Evolutionary conservation across 805 yeast genomes (phyloP).

Genomic region (Peterozyma xylosa): DNA sequence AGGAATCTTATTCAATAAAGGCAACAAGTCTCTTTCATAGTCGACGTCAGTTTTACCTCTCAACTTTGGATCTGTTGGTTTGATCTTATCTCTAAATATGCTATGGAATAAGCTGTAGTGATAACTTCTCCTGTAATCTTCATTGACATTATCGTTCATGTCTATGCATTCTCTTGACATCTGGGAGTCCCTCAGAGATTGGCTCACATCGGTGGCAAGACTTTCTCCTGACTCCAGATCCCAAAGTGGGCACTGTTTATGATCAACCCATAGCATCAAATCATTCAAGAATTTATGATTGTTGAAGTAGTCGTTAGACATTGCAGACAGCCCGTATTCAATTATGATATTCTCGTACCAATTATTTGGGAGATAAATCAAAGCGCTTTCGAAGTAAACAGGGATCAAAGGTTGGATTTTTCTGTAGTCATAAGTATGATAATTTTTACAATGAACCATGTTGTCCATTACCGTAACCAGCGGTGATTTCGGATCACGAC

Average conservation of each 20-base stretch:
- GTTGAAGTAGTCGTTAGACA: neutral
- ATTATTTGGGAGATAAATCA: conserved; percentile 5
- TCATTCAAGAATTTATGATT: conserved; percentile 7
- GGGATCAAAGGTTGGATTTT: conserved; percentile 37
- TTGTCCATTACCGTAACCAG: neutral
- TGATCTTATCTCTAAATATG: neutral
- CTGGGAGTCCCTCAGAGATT: neutral
- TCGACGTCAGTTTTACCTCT: conserved; percentile 5
- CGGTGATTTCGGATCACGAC: neutral
- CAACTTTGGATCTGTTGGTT: conserved; percentile 13
- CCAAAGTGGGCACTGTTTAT: conserved; percentile 5
- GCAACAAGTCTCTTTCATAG: conserved; percentile 1
- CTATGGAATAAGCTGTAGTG: neutral
- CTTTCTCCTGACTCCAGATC: conserved; percentile 2
- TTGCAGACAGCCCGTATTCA: conserved; percentile 4
- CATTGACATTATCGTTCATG: neutral
- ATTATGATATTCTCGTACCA: conserved; percentile 4
- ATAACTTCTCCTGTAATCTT: neutral
- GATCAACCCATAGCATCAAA: conserved; percentile 1
- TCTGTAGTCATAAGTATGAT: conserved; percentile 14
- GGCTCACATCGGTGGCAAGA: neutral
- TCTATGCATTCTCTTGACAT: conserved; percentile 2
- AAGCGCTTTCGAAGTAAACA: conserved; percentile 31
- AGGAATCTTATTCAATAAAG: conserved; percentile 7
- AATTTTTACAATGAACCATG: conserved; percentile 8